Percentiles rank a stretch among this genome's conserved stretches.
Evolutionary conservation across 2,329 filamentous ascomycete species (phyloP).

Genomic region (Aspergillus quadrilineatus): DNA sequence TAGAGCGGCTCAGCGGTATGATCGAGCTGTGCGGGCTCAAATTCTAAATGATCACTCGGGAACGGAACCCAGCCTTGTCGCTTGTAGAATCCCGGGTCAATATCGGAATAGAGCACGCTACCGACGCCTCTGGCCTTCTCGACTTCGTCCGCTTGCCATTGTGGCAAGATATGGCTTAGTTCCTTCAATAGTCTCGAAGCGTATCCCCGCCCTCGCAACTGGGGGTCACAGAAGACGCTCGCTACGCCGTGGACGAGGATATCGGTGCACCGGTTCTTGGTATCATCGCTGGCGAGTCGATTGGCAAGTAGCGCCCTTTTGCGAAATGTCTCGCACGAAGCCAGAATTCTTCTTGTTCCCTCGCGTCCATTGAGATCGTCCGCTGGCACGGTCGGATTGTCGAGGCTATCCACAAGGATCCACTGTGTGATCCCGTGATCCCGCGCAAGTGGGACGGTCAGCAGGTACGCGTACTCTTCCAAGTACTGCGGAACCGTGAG

Average conservation of each 20-base stretch:
- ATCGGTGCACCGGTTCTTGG: too few species aligned
- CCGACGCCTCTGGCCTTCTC: slow-evolving; percentile 10
- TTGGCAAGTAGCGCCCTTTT: slow-evolving; percentile 55
- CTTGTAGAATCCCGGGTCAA: slow-evolving; percentile 23
- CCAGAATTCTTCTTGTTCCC: slow-evolving; percentile 55
- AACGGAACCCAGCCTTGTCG: slow-evolving; percentile 23
- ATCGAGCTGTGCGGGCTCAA: slow-evolving; percentile 2
- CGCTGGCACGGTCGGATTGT: too few species aligned
- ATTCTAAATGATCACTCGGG: slow-evolving; percentile 21
- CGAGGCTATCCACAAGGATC: slow-evolving; percentile 57
- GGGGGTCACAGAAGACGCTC: slow-evolving; percentile 24
- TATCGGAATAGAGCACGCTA: slow-evolving; percentile 28
- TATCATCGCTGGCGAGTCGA: too few species aligned
- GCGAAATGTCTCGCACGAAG: slow-evolving; percentile 63
- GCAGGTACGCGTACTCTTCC: slow-evolving; percentile 58
- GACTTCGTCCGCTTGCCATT: slow-evolving; percentile 16
- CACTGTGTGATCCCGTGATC: slow-evolving; percentile 62
- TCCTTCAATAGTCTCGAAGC: slow-evolving; percentile 24
- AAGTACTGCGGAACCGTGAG: slow-evolving; percentile 59
- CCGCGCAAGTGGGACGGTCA: slow-evolving; percentile 57
- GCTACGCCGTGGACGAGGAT: slow-evolving; percentile 23
- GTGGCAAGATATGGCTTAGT: slow-evolving; percentile 15
- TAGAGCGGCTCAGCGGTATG: background rate
- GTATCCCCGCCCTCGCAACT: slow-evolving; percentile 22
- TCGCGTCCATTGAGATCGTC: slow-evolving; percentile 26